Percentiles rank a stretch among this genome's conserved stretches.
phyloP scores from a whole-genome alignment of 768 basidiomycete species.

The Gyrodon lividus region DNA sequence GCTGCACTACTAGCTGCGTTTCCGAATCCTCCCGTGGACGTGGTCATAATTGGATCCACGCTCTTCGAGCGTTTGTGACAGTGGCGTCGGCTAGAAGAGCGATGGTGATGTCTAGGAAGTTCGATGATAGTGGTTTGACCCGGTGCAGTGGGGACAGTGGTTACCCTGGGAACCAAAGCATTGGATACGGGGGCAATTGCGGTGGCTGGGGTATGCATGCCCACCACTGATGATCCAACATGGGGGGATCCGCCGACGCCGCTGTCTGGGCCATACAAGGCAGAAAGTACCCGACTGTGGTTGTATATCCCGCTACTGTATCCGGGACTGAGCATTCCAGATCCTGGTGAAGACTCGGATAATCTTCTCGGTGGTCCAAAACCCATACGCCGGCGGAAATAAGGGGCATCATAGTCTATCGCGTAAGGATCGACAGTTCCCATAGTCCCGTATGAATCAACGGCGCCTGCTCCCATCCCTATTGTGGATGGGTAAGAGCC shows the following conservation, averaged over 20 bases:
- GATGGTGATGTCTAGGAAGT: conserved; percentile 2
- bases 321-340: not conserved
- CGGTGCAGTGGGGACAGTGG: not conserved
- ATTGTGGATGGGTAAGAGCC: not conserved
- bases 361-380: not conserved
- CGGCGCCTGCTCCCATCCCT: not conserved
- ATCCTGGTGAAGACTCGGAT: conserved; percentile 1
- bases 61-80: conserved; percentile 1
- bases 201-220: not conserved
- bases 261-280: not conserved
- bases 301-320: not conserved
- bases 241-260: not conserved
- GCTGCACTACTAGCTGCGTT: not conserved
- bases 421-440: conserved; percentile 4
- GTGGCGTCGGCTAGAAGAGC: not conserved
- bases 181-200: not conserved
- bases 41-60: not conserved
- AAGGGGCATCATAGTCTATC: conserved; percentile 10
- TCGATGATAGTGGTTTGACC: conserved; percentile 7
- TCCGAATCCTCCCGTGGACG: not conserved
- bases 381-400: not conserved
- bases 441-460: not conserved
- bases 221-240: not conserved
- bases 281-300: not conserved
- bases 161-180: not conserved